Conservation (phyloP, 1,284 basidiomycete species). For the Boletus mariae region DNA sequence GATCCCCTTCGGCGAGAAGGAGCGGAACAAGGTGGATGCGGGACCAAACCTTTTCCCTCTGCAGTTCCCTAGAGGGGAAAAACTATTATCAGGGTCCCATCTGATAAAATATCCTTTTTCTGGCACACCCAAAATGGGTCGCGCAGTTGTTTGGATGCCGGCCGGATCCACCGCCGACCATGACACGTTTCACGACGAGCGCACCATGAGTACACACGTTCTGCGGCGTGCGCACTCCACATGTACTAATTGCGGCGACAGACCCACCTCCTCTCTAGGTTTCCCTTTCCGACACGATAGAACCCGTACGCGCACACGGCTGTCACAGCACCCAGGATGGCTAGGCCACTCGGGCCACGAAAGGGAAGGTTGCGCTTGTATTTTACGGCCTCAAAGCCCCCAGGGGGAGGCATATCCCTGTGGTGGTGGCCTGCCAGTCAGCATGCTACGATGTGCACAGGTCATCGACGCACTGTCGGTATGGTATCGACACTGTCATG, state of each 20-base stretch:
- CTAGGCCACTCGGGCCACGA: constrained; percentile 85
- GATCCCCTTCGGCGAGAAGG: constrained; percentile 89
- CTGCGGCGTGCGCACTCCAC: constrained; percentile 55
- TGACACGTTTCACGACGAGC: constrained; percentile 32
- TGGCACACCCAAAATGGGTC: constrained; percentile 36
- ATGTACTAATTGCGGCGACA: constrained; percentile 26
- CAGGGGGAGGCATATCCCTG: constrained; percentile 94
- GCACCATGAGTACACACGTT: constrained; percentile 54
- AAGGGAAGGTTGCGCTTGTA: constrained; percentile 97
- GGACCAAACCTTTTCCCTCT: constrained; percentile 93
- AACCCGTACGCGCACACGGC: constrained; percentile 90
- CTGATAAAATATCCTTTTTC: constrained; percentile 39
- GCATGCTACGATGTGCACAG: constrained; percentile 1
- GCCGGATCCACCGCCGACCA: constrained; percentile 55
- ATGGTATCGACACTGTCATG: constrained; percentile 56
- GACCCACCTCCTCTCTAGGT: constrained; percentile 87
- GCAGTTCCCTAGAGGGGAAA: constrained; percentile 71
- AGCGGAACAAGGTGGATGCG: constrained; percentile 93
- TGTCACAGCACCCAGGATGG: constrained; percentile 82
- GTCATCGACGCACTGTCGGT: constrained; percentile 54
- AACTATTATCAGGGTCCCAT: constrained; percentile 33
- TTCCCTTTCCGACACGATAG: constrained; percentile 87
- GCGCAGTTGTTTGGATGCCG: constrained; percentile 46
- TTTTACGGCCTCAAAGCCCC: constrained; percentile 90
- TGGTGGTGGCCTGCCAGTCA: constrained; percentile 19